These are phyloP conservation scores for Lachnellula subtilissima DNA, from an alignment of 2,329 filamentous ascomycete genomes.

Conservation along the genomic window DNA sequence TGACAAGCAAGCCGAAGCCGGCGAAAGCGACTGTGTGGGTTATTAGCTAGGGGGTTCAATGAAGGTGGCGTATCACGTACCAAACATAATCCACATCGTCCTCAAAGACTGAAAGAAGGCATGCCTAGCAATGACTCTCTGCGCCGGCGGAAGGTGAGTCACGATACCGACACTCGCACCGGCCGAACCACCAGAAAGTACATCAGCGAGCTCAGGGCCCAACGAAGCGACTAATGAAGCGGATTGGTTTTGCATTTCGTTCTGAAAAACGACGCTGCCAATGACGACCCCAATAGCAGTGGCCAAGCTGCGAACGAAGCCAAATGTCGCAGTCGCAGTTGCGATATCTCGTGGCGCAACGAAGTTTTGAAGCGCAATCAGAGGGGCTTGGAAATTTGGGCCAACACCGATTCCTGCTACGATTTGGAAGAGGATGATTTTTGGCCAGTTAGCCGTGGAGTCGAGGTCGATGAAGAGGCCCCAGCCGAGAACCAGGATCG, in stretches of 20 bases:
- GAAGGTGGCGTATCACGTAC: not conserved
- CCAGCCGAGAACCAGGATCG: conserved; percentile 59
- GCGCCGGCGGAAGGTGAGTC: conserved; percentile 5
- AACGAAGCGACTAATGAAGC: conserved; percentile 18
- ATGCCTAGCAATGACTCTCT: conserved; percentile 10
- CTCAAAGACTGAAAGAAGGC: conserved; percentile 13
- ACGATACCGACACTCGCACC: conserved; percentile 19
- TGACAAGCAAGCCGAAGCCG: conserved; percentile 35
- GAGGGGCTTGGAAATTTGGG: conserved; percentile 62
- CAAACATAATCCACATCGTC: conserved; percentile 31
- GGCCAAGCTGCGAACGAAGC: conserved; percentile 51
- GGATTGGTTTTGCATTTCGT: conserved; percentile 34
- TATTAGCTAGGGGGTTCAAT: not conserved
- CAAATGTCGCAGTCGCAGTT: conserved; percentile 59
- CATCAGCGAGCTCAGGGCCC: conserved; percentile 19
- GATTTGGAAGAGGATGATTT: conserved; percentile 56
- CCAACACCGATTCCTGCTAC: conserved; percentile 60
- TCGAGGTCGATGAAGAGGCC: conserved; percentile 61
- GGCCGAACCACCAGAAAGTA: conserved; percentile 21
- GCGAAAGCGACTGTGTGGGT: conserved; percentile 20
- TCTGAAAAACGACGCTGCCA: conserved; percentile 47
- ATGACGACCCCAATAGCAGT: conserved; percentile 45
- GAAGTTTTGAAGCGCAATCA: conserved; percentile 63
- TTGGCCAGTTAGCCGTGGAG: conserved; percentile 47
- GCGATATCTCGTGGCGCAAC: conserved; percentile 59